phyloP scores from a whole-genome alignment of 306 rosid genomes.

The Datisca glomerata region DNA sequence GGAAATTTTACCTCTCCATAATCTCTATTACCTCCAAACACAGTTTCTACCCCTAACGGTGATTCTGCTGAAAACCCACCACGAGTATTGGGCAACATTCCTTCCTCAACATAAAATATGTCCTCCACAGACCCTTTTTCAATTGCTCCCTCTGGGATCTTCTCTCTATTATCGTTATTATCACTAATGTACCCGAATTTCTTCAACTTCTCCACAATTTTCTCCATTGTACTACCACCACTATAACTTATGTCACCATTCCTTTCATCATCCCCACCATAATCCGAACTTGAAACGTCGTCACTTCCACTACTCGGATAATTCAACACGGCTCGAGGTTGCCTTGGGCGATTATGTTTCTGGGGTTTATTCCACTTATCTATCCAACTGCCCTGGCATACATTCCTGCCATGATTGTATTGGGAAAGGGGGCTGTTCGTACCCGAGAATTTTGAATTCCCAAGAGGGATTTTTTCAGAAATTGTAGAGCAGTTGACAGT shows the following conservation, averaged over 20 bases:
- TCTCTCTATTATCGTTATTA: constrained; percentile 21
- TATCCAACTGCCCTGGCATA: constrained; percentile 44
- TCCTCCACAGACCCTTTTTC: constrained; percentile 94
- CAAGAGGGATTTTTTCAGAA: constrained; percentile 14
- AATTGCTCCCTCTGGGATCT: constrained; percentile 25
- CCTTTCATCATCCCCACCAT: constrained; percentile 15
- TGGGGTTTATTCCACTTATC: constrained; percentile 45
- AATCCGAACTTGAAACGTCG: constrained; percentile 22
- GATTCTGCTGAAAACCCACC: constrained; percentile 75
- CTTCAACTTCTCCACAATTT: constrained; percentile 75
- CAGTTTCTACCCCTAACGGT: constrained; percentile 43
- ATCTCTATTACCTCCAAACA: constrained; percentile 53
- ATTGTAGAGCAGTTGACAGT: constrained; percentile 8
- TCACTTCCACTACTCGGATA: constrained; percentile 38
- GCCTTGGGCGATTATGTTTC: constrained; percentile 28
- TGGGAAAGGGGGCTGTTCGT: constrained; percentile 16
- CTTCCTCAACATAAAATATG: constrained; percentile 75
- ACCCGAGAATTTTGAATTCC: constrained; percentile 16
- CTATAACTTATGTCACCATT: constrained; percentile 7
- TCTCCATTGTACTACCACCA: constrained; percentile 65
- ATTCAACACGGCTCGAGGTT: constrained; percentile 36
- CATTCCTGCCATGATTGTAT: constrained; percentile 8
- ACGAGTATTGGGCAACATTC: constrained; percentile 64
- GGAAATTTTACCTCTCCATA: constrained; percentile 75
- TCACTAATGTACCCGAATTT: constrained; percentile 60